phyloP scores from a whole-genome alignment of 129 eudicot species.

The Helichrysum umbraculigerum region DNA sequence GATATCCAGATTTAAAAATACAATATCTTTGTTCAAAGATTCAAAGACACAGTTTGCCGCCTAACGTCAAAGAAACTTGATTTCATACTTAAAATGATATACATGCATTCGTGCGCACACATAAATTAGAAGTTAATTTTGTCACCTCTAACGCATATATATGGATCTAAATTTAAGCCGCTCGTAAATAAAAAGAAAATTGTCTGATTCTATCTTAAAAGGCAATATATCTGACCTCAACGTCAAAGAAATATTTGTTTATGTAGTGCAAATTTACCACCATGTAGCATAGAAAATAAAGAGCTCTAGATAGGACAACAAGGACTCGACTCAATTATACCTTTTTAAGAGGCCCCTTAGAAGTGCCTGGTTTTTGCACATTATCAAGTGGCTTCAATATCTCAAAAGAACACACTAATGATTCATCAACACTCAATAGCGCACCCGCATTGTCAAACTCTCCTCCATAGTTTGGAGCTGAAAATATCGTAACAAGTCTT shows the following conservation, averaged over 20 bases:
- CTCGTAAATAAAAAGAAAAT: neutral
- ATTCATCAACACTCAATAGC: conserved; percentile 64
- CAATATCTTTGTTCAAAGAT: neutral
- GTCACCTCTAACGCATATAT: neutral
- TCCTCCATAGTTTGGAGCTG: conserved; percentile 92
- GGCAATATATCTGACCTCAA: neutral
- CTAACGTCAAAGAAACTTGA: neutral
- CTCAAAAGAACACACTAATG: conserved; percentile 76
- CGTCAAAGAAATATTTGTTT: neutral
- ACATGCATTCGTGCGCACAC: neutral
- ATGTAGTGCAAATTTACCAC: neutral
- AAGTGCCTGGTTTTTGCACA: conserved; percentile 41
- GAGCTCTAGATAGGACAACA: neutral
- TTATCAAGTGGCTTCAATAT: conserved; percentile 57
- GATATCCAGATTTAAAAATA: neutral
- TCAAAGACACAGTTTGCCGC: neutral
- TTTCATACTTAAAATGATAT: neutral
- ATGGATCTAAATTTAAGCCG: neutral
- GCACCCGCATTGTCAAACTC: conserved; percentile 93
- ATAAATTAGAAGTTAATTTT: neutral
- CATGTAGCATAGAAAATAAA: conserved; percentile 1
- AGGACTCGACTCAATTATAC: conserved; percentile 32
- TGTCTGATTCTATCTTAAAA: neutral
- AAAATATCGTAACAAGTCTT: conserved; percentile 70
- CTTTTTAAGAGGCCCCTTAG: conserved; percentile 65